These are phyloP conservation scores for Cladosporium sp. DNA, from an alignment of 2,329 filamentous ascomycete species.

Conservation along the genomic window DNA sequence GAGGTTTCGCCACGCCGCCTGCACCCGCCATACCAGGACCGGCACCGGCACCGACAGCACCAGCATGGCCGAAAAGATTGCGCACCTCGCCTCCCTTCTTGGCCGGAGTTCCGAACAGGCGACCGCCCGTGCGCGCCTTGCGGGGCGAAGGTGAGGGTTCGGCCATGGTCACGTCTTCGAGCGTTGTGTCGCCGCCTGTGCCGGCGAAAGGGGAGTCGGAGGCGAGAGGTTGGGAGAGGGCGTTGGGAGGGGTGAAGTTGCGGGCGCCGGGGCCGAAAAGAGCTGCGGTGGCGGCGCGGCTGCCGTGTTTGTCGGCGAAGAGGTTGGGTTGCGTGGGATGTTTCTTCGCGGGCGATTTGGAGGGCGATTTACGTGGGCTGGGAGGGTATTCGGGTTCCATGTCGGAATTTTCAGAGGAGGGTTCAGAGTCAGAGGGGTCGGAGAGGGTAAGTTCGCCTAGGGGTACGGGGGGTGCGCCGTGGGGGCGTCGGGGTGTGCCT, in stretches of 20 bases:
- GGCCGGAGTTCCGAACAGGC: conserved; percentile 14
- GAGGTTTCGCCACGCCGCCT: conserved; percentile 13
- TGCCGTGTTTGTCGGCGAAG: conserved; percentile 14
- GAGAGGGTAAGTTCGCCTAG: conserved; percentile 29
- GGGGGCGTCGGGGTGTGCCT: conserved; percentile 26
- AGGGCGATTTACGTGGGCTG: conserved; percentile 32
- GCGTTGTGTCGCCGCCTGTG: background rate
- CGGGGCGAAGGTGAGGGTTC: conserved; percentile 22
- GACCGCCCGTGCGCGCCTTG: conserved; percentile 16
- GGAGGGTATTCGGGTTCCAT: conserved; percentile 33
- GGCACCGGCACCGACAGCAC: background rate
- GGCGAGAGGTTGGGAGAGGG: conserved; percentile 22
- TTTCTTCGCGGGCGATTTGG: conserved; percentile 23
- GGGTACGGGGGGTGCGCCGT: conserved; percentile 25
- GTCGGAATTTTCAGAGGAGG: conserved; percentile 1
- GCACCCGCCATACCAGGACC: background rate
- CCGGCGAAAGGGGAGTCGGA: conserved; percentile 21
- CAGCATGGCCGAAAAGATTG: conserved; percentile 3
- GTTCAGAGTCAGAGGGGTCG: conserved; percentile 12
- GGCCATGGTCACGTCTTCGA: conserved; percentile 12
- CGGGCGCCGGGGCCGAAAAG: conserved; percentile 12
- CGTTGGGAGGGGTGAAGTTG: conserved; percentile 26
- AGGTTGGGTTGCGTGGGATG: background rate
- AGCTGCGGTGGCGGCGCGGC: conserved; percentile 18
- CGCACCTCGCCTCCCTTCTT: conserved; percentile 1